phyloP scores from a whole-genome alignment of 768 basidiomycete genomes.

The Galerina sulciceps region DNA sequence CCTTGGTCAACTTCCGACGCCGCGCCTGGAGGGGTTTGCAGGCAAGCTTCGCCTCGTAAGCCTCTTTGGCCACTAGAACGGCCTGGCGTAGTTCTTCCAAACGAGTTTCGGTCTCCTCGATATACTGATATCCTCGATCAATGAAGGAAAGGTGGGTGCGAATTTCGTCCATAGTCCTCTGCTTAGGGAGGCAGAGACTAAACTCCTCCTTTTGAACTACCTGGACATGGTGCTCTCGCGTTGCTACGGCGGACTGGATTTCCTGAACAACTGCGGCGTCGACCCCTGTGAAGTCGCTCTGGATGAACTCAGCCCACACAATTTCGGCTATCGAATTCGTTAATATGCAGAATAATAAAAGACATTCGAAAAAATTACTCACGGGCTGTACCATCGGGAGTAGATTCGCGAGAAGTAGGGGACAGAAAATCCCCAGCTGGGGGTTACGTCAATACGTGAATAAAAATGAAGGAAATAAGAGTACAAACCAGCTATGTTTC shows the following conservation, averaged over 20 bases:
- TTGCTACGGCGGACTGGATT: background rate
- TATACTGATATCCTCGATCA: background rate
- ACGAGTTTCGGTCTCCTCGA: background rate
- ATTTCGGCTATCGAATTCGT: no score
- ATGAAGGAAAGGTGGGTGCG: background rate
- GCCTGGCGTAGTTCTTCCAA: background rate
- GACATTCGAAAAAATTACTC: no score
- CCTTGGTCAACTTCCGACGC: background rate
- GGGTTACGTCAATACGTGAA: no score
- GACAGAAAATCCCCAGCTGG: no score
- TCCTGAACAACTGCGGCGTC: background rate
- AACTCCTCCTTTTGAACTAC: background rate
- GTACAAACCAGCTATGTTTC: no score
- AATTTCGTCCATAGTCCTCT: constrained; percentile 4
- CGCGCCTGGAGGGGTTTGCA: background rate
- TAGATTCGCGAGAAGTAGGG: no score
- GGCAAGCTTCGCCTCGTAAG: background rate
- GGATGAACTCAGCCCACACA: no score
- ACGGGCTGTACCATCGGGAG: no score
- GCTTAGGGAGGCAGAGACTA: background rate
- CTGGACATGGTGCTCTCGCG: background rate
- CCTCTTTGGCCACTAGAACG: background rate
- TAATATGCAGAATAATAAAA: no score
- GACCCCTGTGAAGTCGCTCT: no score
- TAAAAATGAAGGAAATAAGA: no score